Base-by-base conservation (phyloP, 2,329 filamentous ascomycete species). In the Curvularia sp. region DNA sequence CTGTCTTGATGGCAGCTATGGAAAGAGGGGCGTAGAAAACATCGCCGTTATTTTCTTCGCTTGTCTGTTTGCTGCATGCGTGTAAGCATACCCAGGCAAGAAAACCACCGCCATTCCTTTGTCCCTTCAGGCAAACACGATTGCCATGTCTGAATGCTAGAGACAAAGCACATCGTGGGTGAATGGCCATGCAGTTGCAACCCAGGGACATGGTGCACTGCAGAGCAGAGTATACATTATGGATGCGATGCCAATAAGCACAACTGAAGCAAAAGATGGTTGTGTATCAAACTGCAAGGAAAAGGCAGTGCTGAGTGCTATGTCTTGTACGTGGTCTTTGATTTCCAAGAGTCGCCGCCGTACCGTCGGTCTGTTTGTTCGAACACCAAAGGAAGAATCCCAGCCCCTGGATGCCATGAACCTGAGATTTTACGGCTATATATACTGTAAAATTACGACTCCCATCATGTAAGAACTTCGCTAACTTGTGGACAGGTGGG, bases 121-220 rank as follows among this genome's bases (percentile, higher is more conserved):
- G 28, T 33, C 18, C 18, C 26, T 4, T 3, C 5, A 13, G n/a
- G 18, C 9, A 33, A 22, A 13, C 44, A 48, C 30, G 2, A 48
- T n/a, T 30, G 44, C 44, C 30, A n/a, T 31, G 12, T 48, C 18
- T 31, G 30, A 31, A 33, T 24, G 7, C 44, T 10, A 48, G 44
- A 47, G n/a, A 10, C 28, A 22, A 31, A 35, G 4, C 12, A n/a
- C 12, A 20, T 7, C 12, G 1, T 48, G 28, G 10, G 9, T 12
- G 44, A 22, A 48, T 46, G 35, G 5, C 30, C 30, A 49, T 26
- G 35, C 55, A 38, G 28, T 46, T 30, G 44, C 28, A 22, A 35
- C 18, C 9, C 44, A 48, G 30, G 30, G 44, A 5, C 10, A 13
- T 22, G 20, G n/a, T 48, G 9, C 6, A 33, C 28, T 15, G 28